Base-by-base conservation (phyloP, 257 asterid genomes). In the Scutellaria galericulata region DNA sequence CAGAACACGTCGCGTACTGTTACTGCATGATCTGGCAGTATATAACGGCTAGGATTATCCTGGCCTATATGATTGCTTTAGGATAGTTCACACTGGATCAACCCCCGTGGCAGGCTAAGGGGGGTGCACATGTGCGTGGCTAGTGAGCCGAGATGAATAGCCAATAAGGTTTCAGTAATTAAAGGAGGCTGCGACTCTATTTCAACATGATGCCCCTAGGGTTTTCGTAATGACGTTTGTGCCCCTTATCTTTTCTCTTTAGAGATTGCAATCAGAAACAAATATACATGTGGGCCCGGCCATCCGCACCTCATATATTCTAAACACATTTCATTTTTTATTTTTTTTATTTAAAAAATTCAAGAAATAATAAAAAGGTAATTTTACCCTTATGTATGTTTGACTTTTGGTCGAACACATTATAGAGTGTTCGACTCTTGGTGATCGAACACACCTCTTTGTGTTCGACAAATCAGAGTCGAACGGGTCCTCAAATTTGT, bases 81-180 rank as follows among this genome's bases (percentile, higher is more conserved):
- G 53, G 41, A 10, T n/a, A 6, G 37, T 37, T 47, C 51, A 20
- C 59, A 54, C n/a, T 3, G 11, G 71, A 73, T 35, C 15, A n/a
- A 3, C 1, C n/a, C 71, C 69, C 37, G 41, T 18, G 69, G 13
- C 52, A 7, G 68, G 14, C 39, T 9, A n/a, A 18, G 59, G 10
- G 9, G 68, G 50, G 50, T 63, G n/a, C 46, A 31, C 44, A 24
- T 53, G 64, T 8, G 65, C 7, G 77, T 24, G 55, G 46, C 70
- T 67, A 68, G 68, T 58, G 61, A 64, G 68, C 86, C 86, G 79
- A 52, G 41, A 55, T 45, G 50, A 58, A 7, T 13, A 68, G 51
- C 89, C 86, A 84, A 83, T 84, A 40, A 67, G 68, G 37, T 44
- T 45, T 3, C 55, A 47, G 7, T 22, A 9, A 2, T 0, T 64